A percentile compares a stretch with the other conserved stretches of the same genome.
Conservation (phyloP, 1,139 yeast species). For the Magnusiomyces paraingens region DNA sequence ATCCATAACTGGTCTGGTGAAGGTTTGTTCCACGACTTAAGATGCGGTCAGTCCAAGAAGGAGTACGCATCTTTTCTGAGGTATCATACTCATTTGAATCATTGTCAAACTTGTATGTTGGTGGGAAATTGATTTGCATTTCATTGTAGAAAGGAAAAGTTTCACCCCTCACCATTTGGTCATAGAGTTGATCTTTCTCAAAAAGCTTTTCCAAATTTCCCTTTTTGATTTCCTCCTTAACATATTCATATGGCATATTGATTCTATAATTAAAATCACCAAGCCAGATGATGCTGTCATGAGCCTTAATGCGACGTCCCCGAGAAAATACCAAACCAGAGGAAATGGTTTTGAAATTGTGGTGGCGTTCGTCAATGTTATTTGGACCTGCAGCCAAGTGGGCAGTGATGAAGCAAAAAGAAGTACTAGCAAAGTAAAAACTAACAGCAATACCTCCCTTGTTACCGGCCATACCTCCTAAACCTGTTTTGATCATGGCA, state of each 20-base stretch:
- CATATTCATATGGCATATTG: conserved; percentile 66
- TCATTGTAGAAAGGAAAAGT: conserved; percentile 81
- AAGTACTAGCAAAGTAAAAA: conserved; percentile 68
- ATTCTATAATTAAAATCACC: conserved; percentile 95
- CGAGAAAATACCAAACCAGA: conserved; percentile 73
- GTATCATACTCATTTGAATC: conserved; percentile 81
- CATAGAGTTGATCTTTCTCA: conserved; percentile 72
- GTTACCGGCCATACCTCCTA: conserved; percentile 88
- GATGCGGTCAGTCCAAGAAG: conserved; percentile 95
- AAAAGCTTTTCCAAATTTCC: conserved; percentile 47
- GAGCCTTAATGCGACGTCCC: conserved; percentile 63
- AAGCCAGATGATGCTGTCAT: conserved; percentile 85
- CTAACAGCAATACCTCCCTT: conserved; percentile 90
- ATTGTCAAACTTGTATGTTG: conserved; percentile 91
- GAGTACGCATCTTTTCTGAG: conserved; percentile 85
- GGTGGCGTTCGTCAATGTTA: conserved; percentile 80
- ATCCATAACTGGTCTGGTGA: conserved; percentile 58
- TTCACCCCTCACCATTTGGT: conserved; percentile 81
- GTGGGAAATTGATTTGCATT: conserved; percentile 69
- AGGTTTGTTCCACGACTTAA: conserved; percentile 48
- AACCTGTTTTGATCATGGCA: conserved; percentile 76
- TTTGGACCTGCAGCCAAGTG: conserved; percentile 92
- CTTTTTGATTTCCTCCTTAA: conserved; percentile 48
- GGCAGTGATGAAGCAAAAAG: conserved; percentile 77
- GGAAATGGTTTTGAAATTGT: conserved; percentile 76